Evolutionary conservation across 1,139 yeast species (phyloP).

Genomic region (Diutina ranongensis): DNA sequence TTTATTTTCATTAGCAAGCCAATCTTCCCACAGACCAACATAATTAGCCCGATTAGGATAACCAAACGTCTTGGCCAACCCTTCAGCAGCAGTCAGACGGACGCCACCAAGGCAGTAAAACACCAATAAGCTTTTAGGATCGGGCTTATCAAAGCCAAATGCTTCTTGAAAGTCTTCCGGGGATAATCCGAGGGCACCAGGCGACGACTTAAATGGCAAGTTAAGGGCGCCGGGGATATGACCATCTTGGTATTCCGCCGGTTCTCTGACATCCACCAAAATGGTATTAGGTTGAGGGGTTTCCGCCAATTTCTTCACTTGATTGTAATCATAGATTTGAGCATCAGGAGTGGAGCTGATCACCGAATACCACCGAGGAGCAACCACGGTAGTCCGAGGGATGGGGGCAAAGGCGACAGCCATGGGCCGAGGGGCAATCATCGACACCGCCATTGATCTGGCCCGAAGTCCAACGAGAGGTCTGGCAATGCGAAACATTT

Average conservation of each 20-base stretch:
- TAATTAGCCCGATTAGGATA: conserved; percentile 70
- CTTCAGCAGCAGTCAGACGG: conserved; percentile 85
- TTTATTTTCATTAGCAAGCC: conserved; percentile 45
- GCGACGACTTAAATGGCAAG: conserved; percentile 82
- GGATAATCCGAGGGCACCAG: conserved; percentile 82
- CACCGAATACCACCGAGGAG: neutral
- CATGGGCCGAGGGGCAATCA: neutral
- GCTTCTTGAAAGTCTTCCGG: conserved; percentile 69
- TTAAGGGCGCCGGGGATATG: conserved; percentile 77
- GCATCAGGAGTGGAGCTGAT: conserved; percentile 22
- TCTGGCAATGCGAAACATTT: conserved; percentile 4
- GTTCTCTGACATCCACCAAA: conserved; percentile 86
- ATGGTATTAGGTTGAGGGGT: conserved; percentile 34
- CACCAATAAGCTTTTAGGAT: conserved; percentile 56
- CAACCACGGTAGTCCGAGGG: neutral
- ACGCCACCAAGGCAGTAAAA: conserved; percentile 93
- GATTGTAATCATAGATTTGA: conserved; percentile 42
- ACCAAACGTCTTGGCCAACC: conserved; percentile 82
- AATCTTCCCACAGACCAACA: conserved; percentile 77
- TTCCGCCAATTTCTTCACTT: conserved; percentile 36
- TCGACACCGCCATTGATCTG: neutral
- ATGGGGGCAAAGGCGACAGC: neutral
- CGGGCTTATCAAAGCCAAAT: conserved; percentile 81
- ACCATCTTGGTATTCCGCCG: conserved; percentile 61
- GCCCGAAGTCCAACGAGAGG: neutral